phyloP scores from a whole-genome alignment of 441 rosid species.

The Croton setiger region DNA sequence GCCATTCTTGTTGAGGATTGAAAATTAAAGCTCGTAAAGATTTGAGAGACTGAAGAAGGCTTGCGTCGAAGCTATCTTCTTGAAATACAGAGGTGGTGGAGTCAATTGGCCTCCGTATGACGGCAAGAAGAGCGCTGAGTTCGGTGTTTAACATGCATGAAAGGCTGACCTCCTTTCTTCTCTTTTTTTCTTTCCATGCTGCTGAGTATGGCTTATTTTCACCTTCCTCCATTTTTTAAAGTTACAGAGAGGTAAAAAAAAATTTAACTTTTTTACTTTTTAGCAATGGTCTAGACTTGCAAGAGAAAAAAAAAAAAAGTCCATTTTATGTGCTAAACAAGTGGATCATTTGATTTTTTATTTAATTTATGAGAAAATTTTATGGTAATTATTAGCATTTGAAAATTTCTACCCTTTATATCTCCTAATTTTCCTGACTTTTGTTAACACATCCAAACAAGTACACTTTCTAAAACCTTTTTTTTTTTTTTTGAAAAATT shows the following conservation, averaged over 20 bases:
- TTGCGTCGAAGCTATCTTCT: conserved; percentile 52
- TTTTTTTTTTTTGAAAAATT: no score
- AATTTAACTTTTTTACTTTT: no score
- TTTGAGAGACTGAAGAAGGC: conserved; percentile 60
- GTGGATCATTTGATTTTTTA: conserved; percentile 16
- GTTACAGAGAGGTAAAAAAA: no score
- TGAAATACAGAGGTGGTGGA: conserved; percentile 38
- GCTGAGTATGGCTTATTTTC: neutral
- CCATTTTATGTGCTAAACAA: conserved; percentile 29
- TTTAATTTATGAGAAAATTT: neutral
- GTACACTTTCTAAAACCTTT: no score
- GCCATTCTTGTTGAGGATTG: conserved; percentile 91
- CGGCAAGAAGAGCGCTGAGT: conserved; percentile 79
- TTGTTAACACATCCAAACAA: neutral
- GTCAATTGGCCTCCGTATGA: conserved; percentile 59
- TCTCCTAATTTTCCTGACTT: conserved; percentile 31
- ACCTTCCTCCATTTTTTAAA: conserved; percentile 9
- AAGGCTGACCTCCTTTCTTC: conserved; percentile 57
- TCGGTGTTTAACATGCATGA: conserved; percentile 96
- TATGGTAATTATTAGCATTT: conserved; percentile 29
- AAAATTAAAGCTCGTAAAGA: conserved; percentile 74
- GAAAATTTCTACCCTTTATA: conserved; percentile 30
- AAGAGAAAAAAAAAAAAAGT: neutral
- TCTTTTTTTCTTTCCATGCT: conserved; percentile 15
- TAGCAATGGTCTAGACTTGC: neutral